Base-by-base conservation (phyloP, 2,329 filamentous ascomycete species). In the Mariannaea elegans region DNA sequence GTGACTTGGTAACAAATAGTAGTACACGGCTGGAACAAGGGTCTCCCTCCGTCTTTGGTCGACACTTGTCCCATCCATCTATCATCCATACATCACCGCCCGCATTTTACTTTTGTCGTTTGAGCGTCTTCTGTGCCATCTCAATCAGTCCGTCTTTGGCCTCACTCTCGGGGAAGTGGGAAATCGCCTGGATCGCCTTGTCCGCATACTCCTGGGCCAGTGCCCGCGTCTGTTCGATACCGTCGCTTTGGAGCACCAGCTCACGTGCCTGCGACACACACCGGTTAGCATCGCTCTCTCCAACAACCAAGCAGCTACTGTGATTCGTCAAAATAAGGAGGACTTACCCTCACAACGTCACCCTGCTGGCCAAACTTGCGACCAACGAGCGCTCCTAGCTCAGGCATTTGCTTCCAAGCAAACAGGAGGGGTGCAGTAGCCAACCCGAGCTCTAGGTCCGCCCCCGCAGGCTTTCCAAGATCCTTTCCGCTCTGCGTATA, bases 341-440 rank as follows among this genome's bases (percentile, higher is more conserved):
- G 51, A 46, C 89, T 81, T 77, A 97, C 94, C 83, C 82, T 89
- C 68, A 89, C 81, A 47, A 97, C 92, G 79, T 99, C 95, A 6
- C 95, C 95, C 67, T 93, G 86, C 70, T 85, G 79, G 44, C 84
- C 82, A 75, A 99, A 99, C 78, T 97, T 97, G 77, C 95, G 88
- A 44, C 95, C 95, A 14, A 99, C 95, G 66, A 99, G 81, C 51
- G 87, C 87, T 4, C 95, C 95, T 24, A 99, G 80, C 77, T 95
- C 93, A 21, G 89, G 87, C 71, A 91, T 92, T 65, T 90, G 86
- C 80, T 94, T 94, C 95, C 95, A 99, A 1, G 95, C 95, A 80
- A 98, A 99, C 39, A 99, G 80, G 65, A 99, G 80, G 14, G 95
- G 95, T 12, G 95, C 95, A 12, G 95, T 99, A 41, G 95, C 95